These are phyloP conservation scores for Candida koratica DNA, from an alignment of 805 yeast species.

Conservation along the genomic window DNA sequence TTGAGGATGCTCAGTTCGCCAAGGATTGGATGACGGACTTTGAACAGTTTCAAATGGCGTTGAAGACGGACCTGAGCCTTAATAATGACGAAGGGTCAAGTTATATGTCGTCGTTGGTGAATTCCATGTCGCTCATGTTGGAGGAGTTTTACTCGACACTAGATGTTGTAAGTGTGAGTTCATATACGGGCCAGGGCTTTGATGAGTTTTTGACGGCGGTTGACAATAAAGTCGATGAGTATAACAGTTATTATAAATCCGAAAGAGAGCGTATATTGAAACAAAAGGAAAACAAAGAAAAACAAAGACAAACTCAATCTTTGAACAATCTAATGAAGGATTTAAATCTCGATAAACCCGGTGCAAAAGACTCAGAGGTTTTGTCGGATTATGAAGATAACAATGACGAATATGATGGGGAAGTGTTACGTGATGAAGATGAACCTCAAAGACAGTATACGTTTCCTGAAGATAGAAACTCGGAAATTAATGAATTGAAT, in stretches of 20 bases:
- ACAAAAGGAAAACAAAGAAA: slow-evolving; percentile 73
- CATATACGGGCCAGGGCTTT: slow-evolving; percentile 91
- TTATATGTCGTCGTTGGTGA: slow-evolving; percentile 89
- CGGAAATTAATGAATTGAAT: slow-evolving; percentile 45
- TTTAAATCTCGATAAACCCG: slow-evolving; percentile 57
- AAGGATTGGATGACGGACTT: slow-evolving; percentile 97
- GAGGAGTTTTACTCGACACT: slow-evolving; percentile 93
- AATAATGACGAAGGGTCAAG: slow-evolving; percentile 63
- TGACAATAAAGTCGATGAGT: slow-evolving; percentile 83
- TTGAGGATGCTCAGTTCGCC: slow-evolving; percentile 78
- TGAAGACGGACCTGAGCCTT: slow-evolving; percentile 64
- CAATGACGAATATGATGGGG: slow-evolving; percentile 44
- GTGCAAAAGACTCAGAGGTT: slow-evolving; percentile 41
- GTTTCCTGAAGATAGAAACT: slow-evolving; percentile 61
- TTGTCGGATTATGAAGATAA: slow-evolving; percentile 49
- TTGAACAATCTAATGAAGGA: slow-evolving; percentile 79
- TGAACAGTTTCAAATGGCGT: slow-evolving; percentile 81
- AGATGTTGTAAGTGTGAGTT: slow-evolving; percentile 89
- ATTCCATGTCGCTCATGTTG: slow-evolving; percentile 91
- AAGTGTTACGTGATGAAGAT: slow-evolving; percentile 45
- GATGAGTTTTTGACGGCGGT: slow-evolving; percentile 86
- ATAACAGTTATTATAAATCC: slow-evolving; percentile 71
- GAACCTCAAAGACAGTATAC: slow-evolving; percentile 60
- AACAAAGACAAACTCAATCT: slow-evolving; percentile 64
- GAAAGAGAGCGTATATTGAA: slow-evolving; percentile 81